Base-by-base conservation (phyloP, 768 basidiomycete species). In the Suillus luteus region DNA sequence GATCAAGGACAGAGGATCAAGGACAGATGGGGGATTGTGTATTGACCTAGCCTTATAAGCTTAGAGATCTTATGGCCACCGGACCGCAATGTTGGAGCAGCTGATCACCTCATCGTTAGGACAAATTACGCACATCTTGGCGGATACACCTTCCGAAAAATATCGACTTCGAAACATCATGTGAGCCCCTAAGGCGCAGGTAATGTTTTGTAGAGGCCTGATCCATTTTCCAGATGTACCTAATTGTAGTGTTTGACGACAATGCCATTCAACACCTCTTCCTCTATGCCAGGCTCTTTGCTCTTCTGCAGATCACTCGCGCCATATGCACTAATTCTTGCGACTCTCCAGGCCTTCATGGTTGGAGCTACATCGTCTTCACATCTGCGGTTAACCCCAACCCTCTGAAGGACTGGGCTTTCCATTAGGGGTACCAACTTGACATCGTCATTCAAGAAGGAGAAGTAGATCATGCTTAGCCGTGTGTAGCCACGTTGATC, bases 381-480 rank as follows among this genome's bases (percentile, higher is more conserved):
- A 41, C 76, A 79, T 2, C 76, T 70, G 3, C 72, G 71, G 19
- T 70, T 65, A 27, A 85, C 74, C 2, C 84, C 84, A 0, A 71
- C 73, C 8, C 76, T 71, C 63, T 84, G 78, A 31, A 87, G 71
- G 0, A 87, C 78, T 0, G 83, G 82, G 65, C 84, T 85, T 31
- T 81, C 76, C 1, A 71, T 58, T 1, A 82, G 67, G 1, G 86
- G 86, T 2, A 73, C 72, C 24, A 88, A 74, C 55, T 72, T 77
- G 51, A 80, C 79, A 24, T 80, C 68, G 68, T 87, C 86, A 65
- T 87, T 82, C 0, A 81, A 72, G 77, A 80, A 76, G 33, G 72
- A 73, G 67, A 89, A 88, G 71, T 88, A 87, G 69, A 87, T 86
- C 2, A 82, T 77, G 0, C 87, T 86, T 1, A 87, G 76, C 10